These are phyloP conservation scores for Torrubiella hemipterigena DNA, from an alignment of 2,329 filamentous ascomycete genomes.

Conservation along the genomic window DNA sequence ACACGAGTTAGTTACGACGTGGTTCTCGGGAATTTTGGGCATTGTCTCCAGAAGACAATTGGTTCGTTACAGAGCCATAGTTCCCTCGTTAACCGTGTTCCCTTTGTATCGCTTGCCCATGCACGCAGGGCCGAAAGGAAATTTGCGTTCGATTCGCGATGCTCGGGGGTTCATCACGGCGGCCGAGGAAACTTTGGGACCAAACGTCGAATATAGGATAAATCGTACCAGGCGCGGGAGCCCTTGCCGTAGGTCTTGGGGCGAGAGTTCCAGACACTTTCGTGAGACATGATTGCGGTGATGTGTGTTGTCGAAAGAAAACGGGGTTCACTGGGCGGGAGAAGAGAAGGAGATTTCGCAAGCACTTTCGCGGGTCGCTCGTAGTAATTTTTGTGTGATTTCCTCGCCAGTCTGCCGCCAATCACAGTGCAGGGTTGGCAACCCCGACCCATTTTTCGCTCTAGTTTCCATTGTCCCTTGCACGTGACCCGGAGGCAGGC, in stretches of 20 bases:
- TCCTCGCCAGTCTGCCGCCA: constrained; percentile 15
- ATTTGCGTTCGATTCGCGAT: constrained; percentile 1
- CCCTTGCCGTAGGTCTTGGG: constrained; percentile 97
- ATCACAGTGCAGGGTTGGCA: constrained; percentile 24
- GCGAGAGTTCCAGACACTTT: constrained; percentile 98
- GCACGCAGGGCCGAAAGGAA: background rate
- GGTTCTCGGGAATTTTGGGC: too few relatives aligned
- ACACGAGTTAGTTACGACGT: too few relatives aligned
- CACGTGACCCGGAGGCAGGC: constrained; percentile 10
- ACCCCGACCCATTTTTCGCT: constrained; percentile 17
- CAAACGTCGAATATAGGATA: too few relatives aligned
- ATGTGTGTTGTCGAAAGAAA: too few relatives aligned
- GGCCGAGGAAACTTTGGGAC: too few relatives aligned
- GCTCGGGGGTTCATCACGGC: too few relatives aligned
- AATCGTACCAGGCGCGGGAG: constrained; percentile 75
- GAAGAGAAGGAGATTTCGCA: constrained; percentile 21
- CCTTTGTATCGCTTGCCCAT: constrained; percentile 1
- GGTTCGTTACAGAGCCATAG: too few relatives aligned
- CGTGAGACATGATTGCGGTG: constrained; percentile 53
- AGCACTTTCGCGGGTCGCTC: constrained; percentile 18
- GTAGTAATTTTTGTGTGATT: constrained; percentile 28
- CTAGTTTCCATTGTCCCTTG: background rate
- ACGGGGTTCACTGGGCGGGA: constrained; percentile 15
- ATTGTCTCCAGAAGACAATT: too few relatives aligned
- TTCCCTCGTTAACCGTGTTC: too few relatives aligned